Percentiles rank a stretch among this genome's conserved stretches.
Conservation (phyloP, 202 grass and related monocot species). For the Panicum virgatum region DNA sequence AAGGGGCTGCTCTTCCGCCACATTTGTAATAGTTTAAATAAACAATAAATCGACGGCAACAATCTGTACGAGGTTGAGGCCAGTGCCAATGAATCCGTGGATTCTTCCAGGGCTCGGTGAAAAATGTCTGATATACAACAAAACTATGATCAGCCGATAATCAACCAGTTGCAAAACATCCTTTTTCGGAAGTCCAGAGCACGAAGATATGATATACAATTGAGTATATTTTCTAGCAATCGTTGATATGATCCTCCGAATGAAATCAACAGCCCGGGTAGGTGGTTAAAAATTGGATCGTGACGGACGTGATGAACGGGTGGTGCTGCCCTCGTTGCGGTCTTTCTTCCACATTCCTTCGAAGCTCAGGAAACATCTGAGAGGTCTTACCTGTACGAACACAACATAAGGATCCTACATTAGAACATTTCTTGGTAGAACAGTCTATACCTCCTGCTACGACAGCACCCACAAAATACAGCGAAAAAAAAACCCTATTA, state of each 20-base stretch:
- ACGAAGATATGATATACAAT: not conserved
- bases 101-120: not conserved
- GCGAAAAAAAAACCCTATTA: not conserved
- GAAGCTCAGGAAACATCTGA: slow-evolving; percentile 76
- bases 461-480: not conserved
- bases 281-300: slow-evolving; percentile 32
- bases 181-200: slow-evolving; percentile 22
- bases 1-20: not conserved
- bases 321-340: slow-evolving; percentile 52
- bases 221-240: slow-evolving; percentile 38
- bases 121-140: slow-evolving; percentile 18
- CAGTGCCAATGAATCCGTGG: not conserved
- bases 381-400: slow-evolving; percentile 55
- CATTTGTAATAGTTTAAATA: not conserved
- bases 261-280: slow-evolving; percentile 4
- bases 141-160: slow-evolving; percentile 28
- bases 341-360: slow-evolving; percentile 89
- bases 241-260: slow-evolving; percentile 3
- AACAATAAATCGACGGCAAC: not conserved
- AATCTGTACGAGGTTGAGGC: not conserved
- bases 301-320: slow-evolving; percentile 64
- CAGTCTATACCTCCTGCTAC: not conserved
- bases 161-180: slow-evolving; percentile 10
- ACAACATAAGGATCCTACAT: slow-evolving; percentile 42
- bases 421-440: not conserved